A percentile compares a stretch with the other conserved stretches of the same genome.
These are phyloP conservation scores for Acanthamoeba culbertsoni DNA, from an alignment of 208 protist genomes.

Conservation along the genomic window DNA sequence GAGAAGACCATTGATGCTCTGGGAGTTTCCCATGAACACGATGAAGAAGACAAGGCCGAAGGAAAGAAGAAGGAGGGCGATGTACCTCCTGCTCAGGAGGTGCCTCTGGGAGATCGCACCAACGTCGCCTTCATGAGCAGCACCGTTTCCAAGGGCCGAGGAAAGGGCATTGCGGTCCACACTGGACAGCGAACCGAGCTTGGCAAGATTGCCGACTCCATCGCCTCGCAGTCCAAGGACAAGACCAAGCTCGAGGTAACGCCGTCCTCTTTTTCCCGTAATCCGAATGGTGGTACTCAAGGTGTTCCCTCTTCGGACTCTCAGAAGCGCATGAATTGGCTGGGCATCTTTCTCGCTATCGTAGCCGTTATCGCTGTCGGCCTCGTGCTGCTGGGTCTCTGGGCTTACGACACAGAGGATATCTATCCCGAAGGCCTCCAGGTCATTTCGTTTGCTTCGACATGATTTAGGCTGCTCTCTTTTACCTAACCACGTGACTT, in stretches of 20 bases:
- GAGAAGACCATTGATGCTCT: slow-evolving; percentile 70
- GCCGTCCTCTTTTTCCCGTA: background rate
- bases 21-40: background rate
- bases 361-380: background rate
- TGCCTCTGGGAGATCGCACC: background rate
- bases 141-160: slow-evolving; percentile 16
- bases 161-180: slow-evolving; percentile 37
- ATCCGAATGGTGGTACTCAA: background rate
- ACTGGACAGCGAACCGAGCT: slow-evolving; percentile 39
- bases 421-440: slow-evolving; percentile 39
- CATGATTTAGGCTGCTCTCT: slow-evolving; percentile 85
- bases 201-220: slow-evolving; percentile 37
- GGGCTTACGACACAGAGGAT: background rate
- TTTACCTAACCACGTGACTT: background rate
- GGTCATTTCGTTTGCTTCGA: background rate
- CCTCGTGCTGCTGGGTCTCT: slow-evolving; percentile 5
- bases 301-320: background rate
- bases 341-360: slow-evolving; percentile 32
- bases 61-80: background rate
- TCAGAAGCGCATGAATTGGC: slow-evolving; percentile 25
- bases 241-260: slow-evolving; percentile 23
- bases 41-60: background rate
- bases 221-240: background rate
- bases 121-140: slow-evolving; percentile 57
- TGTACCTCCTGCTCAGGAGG: background rate